Evolutionary conservation across 768 basidiomycete genomes (phyloP), one percentile per base, ranked within the genome.

Genomic region (Amanita phalloides): DNA sequence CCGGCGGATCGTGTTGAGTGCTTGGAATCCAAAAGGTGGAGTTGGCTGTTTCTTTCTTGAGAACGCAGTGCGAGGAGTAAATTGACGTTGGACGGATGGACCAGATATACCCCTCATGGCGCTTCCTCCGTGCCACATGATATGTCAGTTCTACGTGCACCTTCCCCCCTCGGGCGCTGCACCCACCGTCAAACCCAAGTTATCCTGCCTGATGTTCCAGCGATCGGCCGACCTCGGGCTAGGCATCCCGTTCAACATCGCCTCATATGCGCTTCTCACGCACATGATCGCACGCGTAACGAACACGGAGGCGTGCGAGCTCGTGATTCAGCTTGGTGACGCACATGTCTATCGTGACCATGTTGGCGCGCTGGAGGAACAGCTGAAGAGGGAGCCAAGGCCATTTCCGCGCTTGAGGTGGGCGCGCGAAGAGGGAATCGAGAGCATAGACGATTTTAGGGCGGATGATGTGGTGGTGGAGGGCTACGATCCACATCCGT

Each of bases 221-320:
- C 89, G 96, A 44, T 97, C 95, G 10, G 94, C 94, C 14, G 95
- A 99, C 64, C 79, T 97, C 6, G 95, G 95, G 1, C 88, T 99
- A 36, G 95, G 95, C 2, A 90, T 99, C 45, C 95, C 95, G 0
- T 99, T 99, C 79, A 99, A 99, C 68, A 98, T 99, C 67, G 96
- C 95, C 10, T 98, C 96, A 0, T 99, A 98, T 66, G 89, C 96
- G 5, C 79, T 99, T 20, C 81, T 99, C 49, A 96, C 94, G 0
- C 93, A 97, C 67, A 93, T 99, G 90, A 81, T 99, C 56, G 94
- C 95, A n/a, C 84, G 80, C 23, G 82, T 96, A 53, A 97, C 95
- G 10, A 75, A 77, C 41, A 93, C 90, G 3, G 80, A 84, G 30
- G 79, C 96, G 0, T 83, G 86, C 64, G 94, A 96, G 64, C 81